Conservation (phyloP, 176 grass and related monocot species). For the Zoysia pacifica region DNA sequence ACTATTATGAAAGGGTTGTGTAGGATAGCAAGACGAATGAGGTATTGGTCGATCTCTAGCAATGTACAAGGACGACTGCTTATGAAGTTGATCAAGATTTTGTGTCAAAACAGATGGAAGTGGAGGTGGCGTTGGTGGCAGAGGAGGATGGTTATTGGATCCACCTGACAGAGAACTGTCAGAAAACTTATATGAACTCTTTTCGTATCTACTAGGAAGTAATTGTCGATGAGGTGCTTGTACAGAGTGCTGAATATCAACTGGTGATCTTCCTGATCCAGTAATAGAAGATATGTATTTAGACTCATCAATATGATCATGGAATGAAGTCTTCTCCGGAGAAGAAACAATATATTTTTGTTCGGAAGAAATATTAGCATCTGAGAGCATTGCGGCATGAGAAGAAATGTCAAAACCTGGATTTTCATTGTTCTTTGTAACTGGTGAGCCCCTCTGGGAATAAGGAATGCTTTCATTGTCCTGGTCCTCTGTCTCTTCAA, state of each 20-base stretch:
- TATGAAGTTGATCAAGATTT: slow-evolving; percentile 61
- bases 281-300: slow-evolving; percentile 45
- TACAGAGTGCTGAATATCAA: slow-evolving; percentile 33
- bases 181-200: slow-evolving; percentile 37
- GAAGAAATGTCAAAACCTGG: slow-evolving; percentile 40
- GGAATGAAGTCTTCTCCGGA: slow-evolving; percentile 42
- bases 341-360: slow-evolving; percentile 35
- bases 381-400: slow-evolving; percentile 33
- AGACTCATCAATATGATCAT: slow-evolving; percentile 48
- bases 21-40: slow-evolving; percentile 67
- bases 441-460: slow-evolving; percentile 27
- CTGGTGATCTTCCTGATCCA: slow-evolving; percentile 31
- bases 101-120: slow-evolving; percentile 45
- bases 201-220: slow-evolving; percentile 44
- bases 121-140: slow-evolving; percentile 85
- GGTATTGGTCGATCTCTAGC: slow-evolving; percentile 65
- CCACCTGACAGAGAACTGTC: slow-evolving; percentile 49
- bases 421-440: slow-evolving; percentile 42
- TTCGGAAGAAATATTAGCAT: slow-evolving; percentile 50
- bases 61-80: slow-evolving; percentile 47
- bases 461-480: slow-evolving; percentile 52
- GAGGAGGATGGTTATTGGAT: slow-evolving; percentile 71
- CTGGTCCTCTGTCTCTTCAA: slow-evolving; percentile 56
- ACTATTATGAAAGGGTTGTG: slow-evolving; percentile 67
- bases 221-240: slow-evolving; percentile 43